Base-by-base conservation (phyloP, 345 rosid genomes). In the Populus tremula region DNA sequence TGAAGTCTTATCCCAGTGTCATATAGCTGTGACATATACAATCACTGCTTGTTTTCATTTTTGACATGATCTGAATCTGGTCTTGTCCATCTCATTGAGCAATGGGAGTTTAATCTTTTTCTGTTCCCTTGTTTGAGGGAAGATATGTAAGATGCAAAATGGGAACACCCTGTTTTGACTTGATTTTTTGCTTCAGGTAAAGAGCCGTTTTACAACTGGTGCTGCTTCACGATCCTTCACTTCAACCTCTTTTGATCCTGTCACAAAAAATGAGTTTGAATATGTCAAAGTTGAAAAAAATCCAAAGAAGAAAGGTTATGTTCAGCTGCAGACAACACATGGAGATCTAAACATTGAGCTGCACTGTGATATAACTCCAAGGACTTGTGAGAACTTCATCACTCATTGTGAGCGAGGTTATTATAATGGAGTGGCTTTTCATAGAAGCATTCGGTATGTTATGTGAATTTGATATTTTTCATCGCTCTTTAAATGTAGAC, bases 201-300 rank as follows among this genome's bases (percentile, higher is more conserved):
- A 90, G 85, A 92, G 99, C 81, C 91, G 85, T 67, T 95, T 75
- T 69, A 93, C 98, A 47, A 90, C 97, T 7, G 97, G 98, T 73
- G 96, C 99, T 85, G 96, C 99, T 69, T 92, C 99, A 59, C 89
- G 97, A 78, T 95, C 98, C 75, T 96, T 93, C 85, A 96, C 99
- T 76, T 96, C 97, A 79, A 90, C 93, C 38, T 85, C 92, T 18
- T 96, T 84, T 88, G 92, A 91, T 77, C 97, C 99, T 66, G 93
- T 96, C 43, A 93, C 99, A 11, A 74, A 85, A 78, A 96, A 96
- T 79, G 97, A 96, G 16, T 96, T 82, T 73, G 96, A 96, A 76
- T 87, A 92, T 63, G 62, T 93, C 76, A 87, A 96, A 86, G 98
- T 93, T 33, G 98, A 93, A 89, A 96, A 90, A 83, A 93, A 90